A percentile compares a stretch with the other conserved stretches of the same genome.
These are phyloP conservation scores for Papiliotrema terrestris DNA, from an alignment of 1,284 basidiomycete genomes.

Conservation along the genomic window DNA sequence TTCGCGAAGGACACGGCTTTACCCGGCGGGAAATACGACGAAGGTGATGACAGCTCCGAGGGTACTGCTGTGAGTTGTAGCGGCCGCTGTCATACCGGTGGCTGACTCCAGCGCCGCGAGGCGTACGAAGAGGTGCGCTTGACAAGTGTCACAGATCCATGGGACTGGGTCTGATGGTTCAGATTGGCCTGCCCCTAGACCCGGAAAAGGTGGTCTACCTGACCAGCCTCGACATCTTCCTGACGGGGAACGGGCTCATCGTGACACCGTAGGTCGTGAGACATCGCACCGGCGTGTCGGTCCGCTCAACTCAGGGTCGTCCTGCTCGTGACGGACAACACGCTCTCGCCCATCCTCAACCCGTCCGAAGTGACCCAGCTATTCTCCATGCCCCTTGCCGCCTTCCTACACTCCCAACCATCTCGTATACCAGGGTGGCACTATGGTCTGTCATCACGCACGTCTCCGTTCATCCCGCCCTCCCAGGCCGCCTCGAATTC, in stretches of 20 bases:
- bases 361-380: conserved; percentile 68
- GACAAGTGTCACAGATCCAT: background rate
- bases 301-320: conserved; percentile 60
- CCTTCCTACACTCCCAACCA: conserved; percentile 65
- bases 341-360: conserved; percentile 68
- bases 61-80: conserved; percentile 65
- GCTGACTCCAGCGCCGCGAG: conserved; percentile 57
- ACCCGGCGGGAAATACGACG: conserved; percentile 75
- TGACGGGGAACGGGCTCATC: conserved; percentile 65
- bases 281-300: too few relatives aligned
- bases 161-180: background rate
- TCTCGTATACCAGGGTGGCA: conserved; percentile 56
- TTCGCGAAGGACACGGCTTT: conserved; percentile 81
- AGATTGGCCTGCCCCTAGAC: conserved; percentile 78
- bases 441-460: conserved; percentile 30
- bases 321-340: conserved; percentile 66
- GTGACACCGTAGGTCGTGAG: conserved; percentile 77
- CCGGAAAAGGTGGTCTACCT: conserved; percentile 65
- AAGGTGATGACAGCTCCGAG: conserved; percentile 63
- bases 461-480: conserved; percentile 14
- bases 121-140: conserved; percentile 63
- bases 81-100: background rate
- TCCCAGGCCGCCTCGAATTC: background rate
- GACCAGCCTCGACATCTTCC: conserved; percentile 62
- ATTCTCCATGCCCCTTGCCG: conserved; percentile 73